Percentiles rank a stretch among this genome's conserved stretches.
These are phyloP conservation scores for Malassezia restricta DNA, from an alignment of 1,284 basidiomycete genomes.

Conservation along the genomic window DNA sequence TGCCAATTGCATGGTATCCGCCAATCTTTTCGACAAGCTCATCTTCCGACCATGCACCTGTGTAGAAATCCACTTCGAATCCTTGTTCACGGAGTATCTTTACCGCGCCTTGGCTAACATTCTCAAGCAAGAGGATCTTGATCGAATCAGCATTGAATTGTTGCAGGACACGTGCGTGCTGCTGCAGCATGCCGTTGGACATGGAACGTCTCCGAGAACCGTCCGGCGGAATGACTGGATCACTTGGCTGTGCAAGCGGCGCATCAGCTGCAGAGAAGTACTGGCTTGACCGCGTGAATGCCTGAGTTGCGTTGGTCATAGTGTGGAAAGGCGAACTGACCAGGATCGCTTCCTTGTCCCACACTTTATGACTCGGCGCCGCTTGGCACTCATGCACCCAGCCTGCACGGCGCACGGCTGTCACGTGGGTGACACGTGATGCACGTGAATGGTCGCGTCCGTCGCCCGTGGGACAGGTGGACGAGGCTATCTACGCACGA, in stretches of 20 bases:
- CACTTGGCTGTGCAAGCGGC: slow-evolving; percentile 2
- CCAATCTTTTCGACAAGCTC: slow-evolving; percentile 80
- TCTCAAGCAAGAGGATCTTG: slow-evolving; percentile 72
- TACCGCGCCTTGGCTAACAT: slow-evolving; percentile 86
- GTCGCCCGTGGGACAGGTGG: background rate
- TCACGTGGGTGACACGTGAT: slow-evolving; percentile 9
- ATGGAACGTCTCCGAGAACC: slow-evolving; percentile 1
- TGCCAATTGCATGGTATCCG: slow-evolving; percentile 85
- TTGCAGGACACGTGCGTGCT: slow-evolving; percentile 29
- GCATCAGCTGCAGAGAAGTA: slow-evolving; percentile 3
- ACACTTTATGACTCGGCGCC: background rate
- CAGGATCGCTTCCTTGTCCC: background rate
- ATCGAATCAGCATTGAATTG: slow-evolving; percentile 42
- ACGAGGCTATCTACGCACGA: no score
- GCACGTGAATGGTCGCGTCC: slow-evolving; percentile 7
- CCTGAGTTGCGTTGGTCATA: slow-evolving; percentile 6
- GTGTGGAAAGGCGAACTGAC: background rate
- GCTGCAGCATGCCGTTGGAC: background rate
- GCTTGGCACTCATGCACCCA: background rate
- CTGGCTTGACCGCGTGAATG: slow-evolving; percentile 6
- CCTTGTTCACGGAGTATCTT: slow-evolving; percentile 68
- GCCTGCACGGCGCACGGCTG: background rate
- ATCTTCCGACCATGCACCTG: slow-evolving; percentile 76
- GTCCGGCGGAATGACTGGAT: background rate
- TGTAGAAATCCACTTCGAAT: slow-evolving; percentile 82